A percentile compares a stretch with the other conserved stretches of the same genome.
These are phyloP conservation scores for Trypanosoma conorhini DNA, from an alignment of 208 protist species.

Conservation along the genomic window DNA sequence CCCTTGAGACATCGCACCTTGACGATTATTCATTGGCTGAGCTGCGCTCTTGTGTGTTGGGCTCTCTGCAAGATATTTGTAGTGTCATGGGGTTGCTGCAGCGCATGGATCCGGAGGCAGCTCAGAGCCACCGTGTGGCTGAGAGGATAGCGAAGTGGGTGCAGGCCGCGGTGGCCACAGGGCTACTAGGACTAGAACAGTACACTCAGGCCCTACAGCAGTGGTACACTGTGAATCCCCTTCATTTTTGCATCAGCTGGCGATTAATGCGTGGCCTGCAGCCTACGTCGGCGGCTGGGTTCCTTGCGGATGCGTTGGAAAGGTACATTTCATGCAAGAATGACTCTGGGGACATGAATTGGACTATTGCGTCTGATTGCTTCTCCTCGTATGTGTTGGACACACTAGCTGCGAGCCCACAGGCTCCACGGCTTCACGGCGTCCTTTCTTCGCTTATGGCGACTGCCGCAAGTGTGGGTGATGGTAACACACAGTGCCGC, in stretches of 20 bases:
- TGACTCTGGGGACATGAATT: neutral
- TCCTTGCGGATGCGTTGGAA: slow-evolving; percentile 17
- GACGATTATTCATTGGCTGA: slow-evolving; percentile 19
- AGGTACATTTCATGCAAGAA: slow-evolving; percentile 5
- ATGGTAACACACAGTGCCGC: slow-evolving; percentile 21
- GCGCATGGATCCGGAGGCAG: slow-evolving; percentile 17
- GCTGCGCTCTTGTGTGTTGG: slow-evolving; percentile 17
- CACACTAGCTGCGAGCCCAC: slow-evolving; percentile 23
- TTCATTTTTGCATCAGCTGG: slow-evolving; percentile 29
- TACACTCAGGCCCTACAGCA: slow-evolving; percentile 11
- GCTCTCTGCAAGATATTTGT: slow-evolving; percentile 23
- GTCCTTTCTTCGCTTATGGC: slow-evolving; percentile 30
- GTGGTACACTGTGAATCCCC: slow-evolving; percentile 36
- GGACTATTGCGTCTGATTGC: slow-evolving; percentile 13
- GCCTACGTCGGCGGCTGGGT: slow-evolving; percentile 24
- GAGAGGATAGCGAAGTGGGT: slow-evolving; percentile 27
- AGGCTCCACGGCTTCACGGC: slow-evolving; percentile 14
- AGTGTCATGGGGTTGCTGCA: slow-evolving; percentile 28
- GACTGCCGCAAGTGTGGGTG: slow-evolving; percentile 29
- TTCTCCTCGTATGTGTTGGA: slow-evolving; percentile 24
- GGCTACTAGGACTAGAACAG: slow-evolving; percentile 4
- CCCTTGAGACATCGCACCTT: slow-evolving; percentile 3
- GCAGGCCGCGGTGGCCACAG: neutral
- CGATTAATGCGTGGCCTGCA: slow-evolving; percentile 25
- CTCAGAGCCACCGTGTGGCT: slow-evolving; percentile 18